Evolutionary conservation across 352 stramenopile species (phyloP), one percentile per base, ranked within the genome.

Genomic region (Phytophthora cajani): DNA sequence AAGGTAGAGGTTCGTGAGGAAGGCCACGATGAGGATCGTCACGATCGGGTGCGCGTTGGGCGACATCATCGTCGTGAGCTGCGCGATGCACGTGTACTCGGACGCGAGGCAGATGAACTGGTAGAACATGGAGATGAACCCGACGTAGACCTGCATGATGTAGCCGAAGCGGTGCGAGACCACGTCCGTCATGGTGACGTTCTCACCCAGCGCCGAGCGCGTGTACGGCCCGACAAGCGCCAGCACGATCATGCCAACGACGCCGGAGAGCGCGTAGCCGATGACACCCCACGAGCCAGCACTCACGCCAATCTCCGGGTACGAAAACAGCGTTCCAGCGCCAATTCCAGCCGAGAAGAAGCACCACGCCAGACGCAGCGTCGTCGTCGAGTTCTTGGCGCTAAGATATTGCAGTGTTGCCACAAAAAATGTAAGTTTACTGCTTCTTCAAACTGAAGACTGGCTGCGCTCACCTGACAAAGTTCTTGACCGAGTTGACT

Each of bases 61-160:
- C 23, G 75, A 80, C 36, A 89, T 72, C 47, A 84, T 79, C 12
- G 42, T 44, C 32, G 77, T 78, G 47, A 92, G 66, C 23, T 69
- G 17, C 9, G 80, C 84, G 10, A 89, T 82, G 27, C 70, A 75
- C 58, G 84, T 90, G 64, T 88, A 67, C 69, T 92, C 84, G n/a
- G 82, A 88, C 40, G 79, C 80, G 27, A 92, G 67, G 40, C 81
- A 92, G 72, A 92, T 88, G 69, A 92, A 89, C 74, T 92, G 84
- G 78, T 89, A 90, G 62, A 90, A 89, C 27, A 89, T 59, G 11
- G 84, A 75, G 49, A 90, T 80, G 62, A 87, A 65, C 12, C 70
- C 72, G 36, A 88, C 70, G 72, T 89, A 89, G 23, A 80, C 65
- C 58, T 89, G 80, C 81, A 88, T 89, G 36, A 74, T 61, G 51